These are phyloP conservation scores for Raffaelea arxii DNA, from an alignment of 2,329 filamentous ascomycete species.

Conservation along the genomic window DNA sequence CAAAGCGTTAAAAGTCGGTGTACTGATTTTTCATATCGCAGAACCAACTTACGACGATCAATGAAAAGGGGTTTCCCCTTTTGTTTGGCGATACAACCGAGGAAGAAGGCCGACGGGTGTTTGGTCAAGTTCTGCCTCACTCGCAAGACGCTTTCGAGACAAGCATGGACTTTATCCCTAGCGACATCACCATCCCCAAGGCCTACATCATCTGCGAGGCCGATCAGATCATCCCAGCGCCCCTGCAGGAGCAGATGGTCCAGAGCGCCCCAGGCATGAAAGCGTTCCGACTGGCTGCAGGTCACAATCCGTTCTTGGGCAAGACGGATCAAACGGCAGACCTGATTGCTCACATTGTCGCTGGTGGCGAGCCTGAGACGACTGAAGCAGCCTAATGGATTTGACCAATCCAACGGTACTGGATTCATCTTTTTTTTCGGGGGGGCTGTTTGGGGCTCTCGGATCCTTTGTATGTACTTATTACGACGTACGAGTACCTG, in stretches of 20 bases:
- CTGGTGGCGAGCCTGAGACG: too few species aligned
- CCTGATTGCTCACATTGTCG: too few species aligned
- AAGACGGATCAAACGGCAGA: background rate
- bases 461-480: too few species aligned
- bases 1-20: too few species aligned
- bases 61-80: background rate
- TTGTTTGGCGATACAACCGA: background rate
- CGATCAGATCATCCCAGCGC: background rate
- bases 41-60: background rate
- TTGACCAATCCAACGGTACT: too few species aligned
- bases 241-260: background rate
- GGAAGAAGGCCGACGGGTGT: background rate
- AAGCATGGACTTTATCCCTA: background rate
- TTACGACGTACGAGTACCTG: too few species aligned
- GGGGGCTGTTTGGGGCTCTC: too few species aligned
- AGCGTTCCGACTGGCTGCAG: background rate
- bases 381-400: too few species aligned
- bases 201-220: background rate
- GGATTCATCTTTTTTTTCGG: too few species aligned
- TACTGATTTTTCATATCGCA: too few species aligned
- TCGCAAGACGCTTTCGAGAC: constrained; percentile 1
- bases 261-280: background rate
- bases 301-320: background rate
- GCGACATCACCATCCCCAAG: constrained; percentile 1
- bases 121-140: background rate